Evolutionary conservation across 2,329 filamentous ascomycete genomes (phyloP), one percentile per base, ranked within the genome.

Genomic region (Didymella pinodella): DNA sequence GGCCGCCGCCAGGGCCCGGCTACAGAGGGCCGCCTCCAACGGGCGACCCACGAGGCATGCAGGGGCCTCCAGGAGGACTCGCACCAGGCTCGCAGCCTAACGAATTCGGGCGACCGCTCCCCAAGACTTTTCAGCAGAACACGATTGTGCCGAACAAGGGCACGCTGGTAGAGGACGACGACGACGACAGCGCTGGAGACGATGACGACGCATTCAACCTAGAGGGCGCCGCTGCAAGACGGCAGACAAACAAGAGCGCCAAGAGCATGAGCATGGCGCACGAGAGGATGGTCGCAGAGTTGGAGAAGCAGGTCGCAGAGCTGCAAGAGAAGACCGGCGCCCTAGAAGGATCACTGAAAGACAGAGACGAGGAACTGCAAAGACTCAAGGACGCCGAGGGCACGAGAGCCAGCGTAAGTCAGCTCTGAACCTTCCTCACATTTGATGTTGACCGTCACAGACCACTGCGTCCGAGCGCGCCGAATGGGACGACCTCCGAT

Each of bases 141-240:
- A 98, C 93, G 0, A 96, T 98, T 70, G 90, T 98, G 31, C 95
- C 95, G 0, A 98, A 97, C 75, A 99, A 98, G 80, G 96, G 94
- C 71, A 97, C 91, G 0, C 93, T 98, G 89, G 88, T 98, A 1
- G 95, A 99, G 76, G 95, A 98, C 74, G 91, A 92, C 64, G 91
- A 92, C 64, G 79, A 79, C 57, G 81, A 79, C 55, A 84, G 82
- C 20, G 80, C 78, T 20, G 84, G 85, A 16, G 86, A 80, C 73
- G 80, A 81, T 12, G 83, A 88, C 41, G 71, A 89, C 54, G 84
- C 86, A 2, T 91, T 91, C 74, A 85, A 84, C 16, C 72, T 89
- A 38, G 86, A 88, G 51, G 75, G 72, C 16, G 76, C 75, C 41
- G 74, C 75, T 11, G 65, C 69, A n/a, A 66, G 76, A 64, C 67